phyloP scores from a whole-genome alignment of 2,329 filamentous ascomycete genomes.

The Fusarium chlamydosporum region DNA sequence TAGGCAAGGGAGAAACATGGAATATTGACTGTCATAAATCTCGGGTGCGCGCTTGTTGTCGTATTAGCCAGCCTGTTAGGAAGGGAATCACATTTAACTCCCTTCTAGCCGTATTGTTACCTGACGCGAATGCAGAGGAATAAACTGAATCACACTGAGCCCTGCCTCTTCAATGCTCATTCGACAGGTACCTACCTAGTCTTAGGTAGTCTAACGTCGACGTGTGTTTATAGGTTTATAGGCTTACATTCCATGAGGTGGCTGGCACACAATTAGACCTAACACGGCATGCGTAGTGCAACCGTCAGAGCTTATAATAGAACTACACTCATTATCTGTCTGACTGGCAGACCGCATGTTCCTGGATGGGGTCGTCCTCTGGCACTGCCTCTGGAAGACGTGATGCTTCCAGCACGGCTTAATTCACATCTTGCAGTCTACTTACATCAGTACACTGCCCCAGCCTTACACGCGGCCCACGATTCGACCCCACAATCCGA shows the following conservation, averaged over 20 bases:
- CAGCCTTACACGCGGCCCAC: slow-evolving; percentile 51
- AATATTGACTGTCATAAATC: slow-evolving; percentile 16
- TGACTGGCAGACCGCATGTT: not conserved
- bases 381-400: slow-evolving; percentile 43
- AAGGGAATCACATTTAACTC: slow-evolving; percentile 13
- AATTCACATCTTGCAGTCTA: not conserved
- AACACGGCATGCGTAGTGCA: not conserved
- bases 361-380: slow-evolving; percentile 25
- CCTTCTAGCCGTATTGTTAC: slow-evolving; percentile 1
- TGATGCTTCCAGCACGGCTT: slow-evolving; percentile 28
- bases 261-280: slow-evolving; percentile 1
- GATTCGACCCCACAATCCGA: slow-evolving; percentile 45
- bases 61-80: slow-evolving; percentile 24
- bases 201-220: not conserved
- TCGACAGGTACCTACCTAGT: not conserved
- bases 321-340: slow-evolving; percentile 10
- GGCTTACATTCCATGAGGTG: slow-evolving; percentile 11
- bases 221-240: not conserved
- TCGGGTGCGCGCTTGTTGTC: slow-evolving; percentile 25
- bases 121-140: not conserved
- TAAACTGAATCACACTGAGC: slow-evolving; percentile 14
- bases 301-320: slow-evolving; percentile 37
- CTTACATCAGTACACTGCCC: slow-evolving; percentile 42
- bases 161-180: not conserved
- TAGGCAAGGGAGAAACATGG: not conserved